Conservation (phyloP, 1,284 basidiomycete genomes). For the Ustilago sp. region DNA sequence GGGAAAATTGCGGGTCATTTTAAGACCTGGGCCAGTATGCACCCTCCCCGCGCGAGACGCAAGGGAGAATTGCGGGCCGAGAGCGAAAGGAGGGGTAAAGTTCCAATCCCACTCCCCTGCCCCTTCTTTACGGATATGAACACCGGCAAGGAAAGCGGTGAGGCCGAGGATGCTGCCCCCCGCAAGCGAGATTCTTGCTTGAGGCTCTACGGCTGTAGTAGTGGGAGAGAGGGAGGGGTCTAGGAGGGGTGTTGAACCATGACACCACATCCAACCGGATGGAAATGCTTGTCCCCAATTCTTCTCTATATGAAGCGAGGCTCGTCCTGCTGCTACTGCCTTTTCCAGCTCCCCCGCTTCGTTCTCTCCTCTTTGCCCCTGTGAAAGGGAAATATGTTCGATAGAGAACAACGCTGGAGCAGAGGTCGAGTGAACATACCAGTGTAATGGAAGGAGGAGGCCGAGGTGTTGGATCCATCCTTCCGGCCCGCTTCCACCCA, state of each 20-base stretch:
- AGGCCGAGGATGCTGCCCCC: constrained; percentile 37
- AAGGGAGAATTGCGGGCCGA: constrained; percentile 20
- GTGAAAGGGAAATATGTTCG: constrained; percentile 18
- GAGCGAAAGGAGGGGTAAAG: constrained; percentile 34
- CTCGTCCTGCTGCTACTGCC: constrained; percentile 32
- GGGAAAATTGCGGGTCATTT: constrained; percentile 25
- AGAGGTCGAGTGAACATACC: constrained; percentile 41
- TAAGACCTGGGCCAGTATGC: constrained; percentile 23
- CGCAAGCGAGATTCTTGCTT: constrained; percentile 16
- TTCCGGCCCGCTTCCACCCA: constrained; percentile 34
- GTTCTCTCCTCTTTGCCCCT: not conserved
- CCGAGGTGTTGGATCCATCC: constrained; percentile 43
- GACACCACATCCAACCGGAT: constrained; percentile 42
- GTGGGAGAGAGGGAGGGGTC: not conserved
- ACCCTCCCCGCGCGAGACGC: not conserved
- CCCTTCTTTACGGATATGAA: constrained; percentile 10
- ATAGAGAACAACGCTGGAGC: constrained; percentile 31
- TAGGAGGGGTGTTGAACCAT: constrained; percentile 24
- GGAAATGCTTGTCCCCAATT: constrained; percentile 52
- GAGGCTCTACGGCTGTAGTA: not conserved
- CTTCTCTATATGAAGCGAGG: constrained; percentile 34
- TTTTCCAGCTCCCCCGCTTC: constrained; percentile 5
- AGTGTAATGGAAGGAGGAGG: constrained; percentile 29
- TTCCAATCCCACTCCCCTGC: constrained; percentile 19
- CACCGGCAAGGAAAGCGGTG: constrained; percentile 39